Evolutionary conservation across 2,329 filamentous ascomycete species (phyloP).

Genomic region (Triangularia setosa): DNA sequence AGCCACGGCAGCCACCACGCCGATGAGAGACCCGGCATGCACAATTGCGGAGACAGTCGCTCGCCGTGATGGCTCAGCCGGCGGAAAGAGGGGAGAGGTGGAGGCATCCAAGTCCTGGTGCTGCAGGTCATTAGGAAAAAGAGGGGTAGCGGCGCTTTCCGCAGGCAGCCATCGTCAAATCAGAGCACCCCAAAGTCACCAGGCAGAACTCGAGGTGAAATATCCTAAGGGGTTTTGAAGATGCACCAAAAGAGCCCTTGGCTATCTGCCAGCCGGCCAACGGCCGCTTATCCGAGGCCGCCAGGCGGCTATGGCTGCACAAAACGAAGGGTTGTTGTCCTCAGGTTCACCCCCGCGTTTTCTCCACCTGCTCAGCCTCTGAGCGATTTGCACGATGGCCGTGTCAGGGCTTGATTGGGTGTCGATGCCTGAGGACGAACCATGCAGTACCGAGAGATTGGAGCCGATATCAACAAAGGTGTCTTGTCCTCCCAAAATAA

Average conservation of each 20-base stretch:
- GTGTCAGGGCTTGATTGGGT: neutral
- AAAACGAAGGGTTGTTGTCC: neutral
- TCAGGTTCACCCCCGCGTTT: constrained; percentile 4
- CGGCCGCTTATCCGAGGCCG: constrained; percentile 12
- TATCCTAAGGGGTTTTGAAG: neutral
- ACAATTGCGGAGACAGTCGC: neutral
- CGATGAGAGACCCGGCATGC: neutral
- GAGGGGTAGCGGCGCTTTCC: constrained; percentile 8
- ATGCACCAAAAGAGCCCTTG: no score
- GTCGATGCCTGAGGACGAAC: neutral
- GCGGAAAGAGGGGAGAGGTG: neutral
- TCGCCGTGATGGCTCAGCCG: constrained; percentile 2
- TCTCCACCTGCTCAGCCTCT: neutral
- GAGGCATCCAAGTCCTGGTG: constrained; percentile 7
- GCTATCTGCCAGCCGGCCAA: constrained; percentile 8
- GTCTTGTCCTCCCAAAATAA: neutral
- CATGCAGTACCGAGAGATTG: neutral
- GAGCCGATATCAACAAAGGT: constrained; percentile 1
- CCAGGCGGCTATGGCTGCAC: constrained; percentile 20
- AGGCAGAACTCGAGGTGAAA: constrained; percentile 17
- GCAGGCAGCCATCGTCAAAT: constrained; percentile 19
- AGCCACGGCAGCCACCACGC: neutral
- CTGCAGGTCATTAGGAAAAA: constrained; percentile 7
- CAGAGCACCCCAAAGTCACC: constrained; percentile 10
- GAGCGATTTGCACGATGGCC: constrained; percentile 4